phyloP scores from a whole-genome alignment of 305 asterid species.

The Fraxinus xanthoxyloides region DNA sequence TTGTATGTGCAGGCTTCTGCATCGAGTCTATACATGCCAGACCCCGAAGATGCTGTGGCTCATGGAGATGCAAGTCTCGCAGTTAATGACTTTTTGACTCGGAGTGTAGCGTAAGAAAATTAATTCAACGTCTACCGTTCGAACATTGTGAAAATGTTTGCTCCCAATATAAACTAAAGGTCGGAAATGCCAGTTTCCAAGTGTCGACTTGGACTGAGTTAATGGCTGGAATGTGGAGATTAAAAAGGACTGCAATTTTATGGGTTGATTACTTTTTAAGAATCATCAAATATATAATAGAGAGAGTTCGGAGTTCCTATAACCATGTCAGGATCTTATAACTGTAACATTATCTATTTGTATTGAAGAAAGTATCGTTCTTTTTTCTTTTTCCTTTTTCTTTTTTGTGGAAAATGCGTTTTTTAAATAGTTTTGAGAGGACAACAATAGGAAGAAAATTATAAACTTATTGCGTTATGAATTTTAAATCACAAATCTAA shows the following conservation, averaged over 20 bases:
- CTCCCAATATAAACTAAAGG: neutral
- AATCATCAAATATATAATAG: neutral
- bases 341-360: conserved; percentile 18
- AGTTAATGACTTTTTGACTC: conserved; percentile 78
- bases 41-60: conserved; percentile 94
- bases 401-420: neutral
- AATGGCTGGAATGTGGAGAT: neutral
- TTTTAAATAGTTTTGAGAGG: neutral
- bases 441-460: neutral
- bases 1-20: conserved; percentile 58
- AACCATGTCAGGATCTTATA: conserved; percentile 16
- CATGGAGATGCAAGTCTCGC: conserved; percentile 97
- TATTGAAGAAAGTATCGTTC: conserved; percentile 29
- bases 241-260: neutral
- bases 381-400: neutral
- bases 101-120: conserved; percentile 41
- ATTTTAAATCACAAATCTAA: neutral
- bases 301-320: conserved; percentile 3
- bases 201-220: neutral
- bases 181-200: neutral
- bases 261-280: conserved; percentile 11
- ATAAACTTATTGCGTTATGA: neutral
- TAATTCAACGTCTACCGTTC: neutral
- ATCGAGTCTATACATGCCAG: conserved; percentile 81
- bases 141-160: neutral